Conservation (phyloP, 2,329 filamentous ascomycete species). For the Escovopsis sp. region DNA sequence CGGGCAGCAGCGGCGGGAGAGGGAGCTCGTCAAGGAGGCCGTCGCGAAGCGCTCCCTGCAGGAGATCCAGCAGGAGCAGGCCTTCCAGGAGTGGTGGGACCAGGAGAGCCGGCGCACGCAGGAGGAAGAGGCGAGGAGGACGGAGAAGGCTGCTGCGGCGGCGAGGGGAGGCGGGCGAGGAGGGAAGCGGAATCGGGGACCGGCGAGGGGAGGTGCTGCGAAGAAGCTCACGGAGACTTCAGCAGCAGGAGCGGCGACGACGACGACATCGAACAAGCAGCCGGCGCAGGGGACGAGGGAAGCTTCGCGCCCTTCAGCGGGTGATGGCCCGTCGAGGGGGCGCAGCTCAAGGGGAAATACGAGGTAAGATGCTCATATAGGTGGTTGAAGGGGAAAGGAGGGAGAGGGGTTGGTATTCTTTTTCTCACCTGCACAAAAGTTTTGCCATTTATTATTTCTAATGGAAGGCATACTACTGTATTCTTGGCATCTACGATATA, state of each 20-base stretch:
- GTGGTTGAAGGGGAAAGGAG: too few relatives aligned
- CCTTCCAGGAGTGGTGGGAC: constrained; percentile 95
- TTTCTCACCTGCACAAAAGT: too few relatives aligned
- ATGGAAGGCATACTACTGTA: too few relatives aligned
- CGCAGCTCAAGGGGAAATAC: constrained; percentile 4
- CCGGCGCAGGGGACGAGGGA: constrained; percentile 6
- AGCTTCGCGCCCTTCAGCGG: not conserved
- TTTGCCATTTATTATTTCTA: too few relatives aligned
- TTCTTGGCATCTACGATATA: too few relatives aligned
- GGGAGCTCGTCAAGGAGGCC: constrained; percentile 67
- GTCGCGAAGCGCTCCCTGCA: constrained; percentile 76
- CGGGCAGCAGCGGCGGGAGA: constrained; percentile 70
- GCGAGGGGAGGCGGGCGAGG: constrained; percentile 23
- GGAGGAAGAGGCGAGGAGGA: constrained; percentile 38
- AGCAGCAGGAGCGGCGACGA: too few relatives aligned
- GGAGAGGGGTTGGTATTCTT: too few relatives aligned
- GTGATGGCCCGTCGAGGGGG: constrained; percentile 3
- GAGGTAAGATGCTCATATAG: not conserved
- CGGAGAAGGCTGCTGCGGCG: constrained; percentile 19
- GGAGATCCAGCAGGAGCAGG: constrained; percentile 93
- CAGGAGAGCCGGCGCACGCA: constrained; percentile 61
- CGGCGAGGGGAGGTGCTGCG: constrained; percentile 15
- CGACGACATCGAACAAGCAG: constrained; percentile 5
- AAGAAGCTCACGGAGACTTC: too few relatives aligned
- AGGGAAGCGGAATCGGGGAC: constrained; percentile 14